phyloP scores from a whole-genome alignment of 2,329 filamentous ascomycete species.

The Chalara sp. region DNA sequence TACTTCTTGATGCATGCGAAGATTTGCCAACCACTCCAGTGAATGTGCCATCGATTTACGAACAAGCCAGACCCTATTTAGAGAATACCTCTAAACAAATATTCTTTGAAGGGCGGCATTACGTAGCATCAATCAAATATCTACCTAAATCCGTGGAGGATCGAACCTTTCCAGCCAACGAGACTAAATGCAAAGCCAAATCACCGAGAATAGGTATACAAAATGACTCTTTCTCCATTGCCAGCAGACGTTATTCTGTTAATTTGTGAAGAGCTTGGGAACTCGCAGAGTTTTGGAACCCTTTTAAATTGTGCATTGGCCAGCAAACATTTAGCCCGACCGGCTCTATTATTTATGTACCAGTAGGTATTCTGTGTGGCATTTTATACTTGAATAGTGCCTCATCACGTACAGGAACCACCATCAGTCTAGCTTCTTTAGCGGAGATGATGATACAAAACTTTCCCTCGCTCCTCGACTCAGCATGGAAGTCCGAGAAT shows the following conservation, averaged over 20 bases:
- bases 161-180: too few relatives aligned
- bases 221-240: not conserved
- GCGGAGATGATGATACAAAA: conserved; percentile 28
- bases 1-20: too few relatives aligned
- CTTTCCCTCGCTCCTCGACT: too few relatives aligned
- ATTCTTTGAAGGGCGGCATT: too few relatives aligned
- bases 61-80: too few relatives aligned
- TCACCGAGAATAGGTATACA: not conserved
- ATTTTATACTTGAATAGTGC: too few relatives aligned
- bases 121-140: not conserved
- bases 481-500: too few relatives aligned
- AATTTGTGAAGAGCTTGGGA: conserved; percentile 51
- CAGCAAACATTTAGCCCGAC: conserved; percentile 47
- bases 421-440: conserved; percentile 37
- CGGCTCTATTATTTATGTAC: conserved; percentile 57
- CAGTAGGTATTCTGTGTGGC: conserved; percentile 35
- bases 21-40: too few relatives aligned
- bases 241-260: conserved; percentile 49
- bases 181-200: not conserved
- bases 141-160: not conserved
- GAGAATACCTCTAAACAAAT: too few relatives aligned
- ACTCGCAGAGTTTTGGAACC: conserved; percentile 48
- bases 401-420: conserved; percentile 34
- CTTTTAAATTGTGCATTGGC: conserved; percentile 53
- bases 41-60: too few relatives aligned